Evolutionary conservation across 2,329 filamentous ascomycete species (phyloP), one percentile per base, ranked within the genome.

Genomic region (Hortaea sp.): DNA sequence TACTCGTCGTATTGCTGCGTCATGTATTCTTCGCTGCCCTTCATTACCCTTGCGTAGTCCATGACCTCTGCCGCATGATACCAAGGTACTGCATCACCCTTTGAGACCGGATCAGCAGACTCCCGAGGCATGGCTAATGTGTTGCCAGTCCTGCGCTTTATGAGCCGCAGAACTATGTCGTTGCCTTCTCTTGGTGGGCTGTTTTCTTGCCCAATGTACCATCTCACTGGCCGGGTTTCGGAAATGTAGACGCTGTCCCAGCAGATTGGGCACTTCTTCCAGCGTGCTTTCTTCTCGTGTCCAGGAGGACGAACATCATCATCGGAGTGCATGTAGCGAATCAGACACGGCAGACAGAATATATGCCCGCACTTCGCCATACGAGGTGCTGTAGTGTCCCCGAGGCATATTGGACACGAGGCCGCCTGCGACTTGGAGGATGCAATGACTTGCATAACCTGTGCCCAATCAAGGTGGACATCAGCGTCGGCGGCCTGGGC

Each of bases 291-390:
- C 67, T 83, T 89, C 51, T 83, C 81, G 0, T 75, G 54, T 35
- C 32, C 32, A 7, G 77, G 70, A 48, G 74, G 76, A 6, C 69
- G 67, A 31, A 85, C 83, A n/a, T 85, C 82, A 47, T 85, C 83
- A 27, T 76, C 79, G 6, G 88, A 85, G 57, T 94, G 86, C 88
- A 98, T 95, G 64, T 94, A 98, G 42, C 92, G 84, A 52, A 97
- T 87, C 50, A 97, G 69, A 63, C 92, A 98, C 5, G 92, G 83
- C 31, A 97, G 71, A 63, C 92, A 98, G 64, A 95, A 97, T 9
- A 98, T 95, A 63, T 98, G 92, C 1, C 92, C 92, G 60, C 92
- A 98, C 61, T 84, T 90, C 38, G 92, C 89, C 90, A 98, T 98
- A 46, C 92, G 82, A 30, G 92, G 89, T 6, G 92, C 92, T 12